Conservation (phyloP, 2,329 filamentous ascomycete species). For the Epichloe brachyelytri region DNA sequence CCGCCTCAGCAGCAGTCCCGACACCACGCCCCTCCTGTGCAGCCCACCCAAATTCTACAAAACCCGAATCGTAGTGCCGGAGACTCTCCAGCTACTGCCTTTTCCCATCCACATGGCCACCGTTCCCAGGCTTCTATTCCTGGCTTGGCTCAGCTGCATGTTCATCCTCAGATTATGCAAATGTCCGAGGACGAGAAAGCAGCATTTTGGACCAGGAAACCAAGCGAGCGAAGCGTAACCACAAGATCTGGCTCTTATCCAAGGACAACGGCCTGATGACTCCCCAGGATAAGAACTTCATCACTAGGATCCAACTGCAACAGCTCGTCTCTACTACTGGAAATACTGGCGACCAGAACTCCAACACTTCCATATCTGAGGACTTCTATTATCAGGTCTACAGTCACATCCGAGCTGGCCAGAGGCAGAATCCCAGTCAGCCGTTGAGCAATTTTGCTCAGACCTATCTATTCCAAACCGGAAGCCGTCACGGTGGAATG, state of each 20-base stretch:
- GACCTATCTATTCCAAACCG: conserved; percentile 93
- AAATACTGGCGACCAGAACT: conserved; percentile 65
- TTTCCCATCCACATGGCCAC: conserved; percentile 26
- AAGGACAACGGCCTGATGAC: conserved; percentile 98
- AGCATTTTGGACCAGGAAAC: conserved; percentile 82
- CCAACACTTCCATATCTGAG: conserved; percentile 71
- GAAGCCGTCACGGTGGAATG: conserved; percentile 62
- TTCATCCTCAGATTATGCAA: conserved; percentile 41
- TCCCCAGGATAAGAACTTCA: conserved; percentile 98
- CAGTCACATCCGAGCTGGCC: conserved; percentile 81
- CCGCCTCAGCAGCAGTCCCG: conserved; percentile 14
- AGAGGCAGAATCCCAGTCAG: conserved; percentile 82
- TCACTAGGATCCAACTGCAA: conserved; percentile 93
- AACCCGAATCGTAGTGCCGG: conserved; percentile 56
- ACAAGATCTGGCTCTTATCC: conserved; percentile 90
- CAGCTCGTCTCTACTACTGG: conserved; percentile 89
- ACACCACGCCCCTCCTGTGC: conserved; percentile 28
- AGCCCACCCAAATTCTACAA: conserved; percentile 65
- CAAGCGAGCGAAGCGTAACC: conserved; percentile 89
- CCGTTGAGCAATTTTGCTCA: conserved; percentile 94
- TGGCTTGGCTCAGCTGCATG: conserved; percentile 19
- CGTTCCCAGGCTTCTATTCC: conserved; percentile 39
- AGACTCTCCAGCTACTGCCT: conserved; percentile 27
- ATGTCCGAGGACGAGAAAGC: conserved; percentile 76
- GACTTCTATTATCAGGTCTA: conserved; percentile 99